Evolutionary conservation across 192 early-diverging fungal genomes (phyloP).

Genomic region (Coemansia sp.): DNA sequence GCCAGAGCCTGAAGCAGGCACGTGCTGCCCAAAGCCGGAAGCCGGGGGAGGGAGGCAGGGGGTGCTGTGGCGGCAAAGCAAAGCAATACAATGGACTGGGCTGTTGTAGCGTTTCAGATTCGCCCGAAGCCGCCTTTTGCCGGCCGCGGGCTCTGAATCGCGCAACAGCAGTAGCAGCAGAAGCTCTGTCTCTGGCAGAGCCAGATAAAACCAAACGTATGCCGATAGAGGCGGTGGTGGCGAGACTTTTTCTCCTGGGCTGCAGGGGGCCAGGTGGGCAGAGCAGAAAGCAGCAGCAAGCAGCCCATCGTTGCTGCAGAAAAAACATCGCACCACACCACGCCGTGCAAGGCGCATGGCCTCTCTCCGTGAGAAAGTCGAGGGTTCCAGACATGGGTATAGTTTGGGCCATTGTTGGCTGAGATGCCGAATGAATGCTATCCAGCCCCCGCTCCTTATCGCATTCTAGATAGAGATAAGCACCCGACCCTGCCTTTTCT

Average conservation of each 20-base stretch:
- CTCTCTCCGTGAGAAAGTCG: background rate
- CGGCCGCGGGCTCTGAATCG: too few relatives aligned
- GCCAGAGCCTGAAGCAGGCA: background rate
- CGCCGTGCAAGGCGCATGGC: too few relatives aligned
- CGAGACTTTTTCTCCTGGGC: too few relatives aligned
- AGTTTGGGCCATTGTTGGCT: background rate
- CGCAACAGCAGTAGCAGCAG: too few relatives aligned
- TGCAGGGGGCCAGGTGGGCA: too few relatives aligned
- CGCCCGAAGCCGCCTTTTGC: background rate
- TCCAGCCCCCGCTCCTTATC: too few relatives aligned
- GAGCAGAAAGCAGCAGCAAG: too few relatives aligned
- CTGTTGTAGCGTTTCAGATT: slow-evolving; percentile 7
- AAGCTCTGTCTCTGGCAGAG: too few relatives aligned
- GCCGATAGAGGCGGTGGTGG: too few relatives aligned
- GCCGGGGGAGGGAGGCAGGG: background rate
- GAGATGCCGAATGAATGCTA: background rate
- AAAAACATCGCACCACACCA: background rate
- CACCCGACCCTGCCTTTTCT: background rate
- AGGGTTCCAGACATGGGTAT: background rate
- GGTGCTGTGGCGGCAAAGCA: background rate
- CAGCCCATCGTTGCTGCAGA: too few relatives aligned
- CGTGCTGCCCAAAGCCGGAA: background rate
- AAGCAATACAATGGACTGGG: background rate
- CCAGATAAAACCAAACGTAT: too few relatives aligned
- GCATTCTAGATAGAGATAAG: slow-evolving; percentile 1